These are phyloP conservation scores for Cyberlindnera euphorbiae DNA, from an alignment of 805 yeast genomes.

Conservation along the genomic window DNA sequence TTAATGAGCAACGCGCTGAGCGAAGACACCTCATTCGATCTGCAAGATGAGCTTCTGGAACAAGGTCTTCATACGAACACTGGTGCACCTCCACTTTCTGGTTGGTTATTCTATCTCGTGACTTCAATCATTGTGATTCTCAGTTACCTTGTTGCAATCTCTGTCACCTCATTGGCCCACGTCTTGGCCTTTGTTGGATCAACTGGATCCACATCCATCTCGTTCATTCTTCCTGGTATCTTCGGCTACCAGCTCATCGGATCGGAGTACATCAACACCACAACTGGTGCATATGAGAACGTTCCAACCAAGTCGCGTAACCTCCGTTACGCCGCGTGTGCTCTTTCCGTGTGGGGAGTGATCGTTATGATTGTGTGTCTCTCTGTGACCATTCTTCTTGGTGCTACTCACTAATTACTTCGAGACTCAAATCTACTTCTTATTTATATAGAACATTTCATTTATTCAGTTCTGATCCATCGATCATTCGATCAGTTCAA, in stretches of 20 bases:
- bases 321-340: conserved; percentile 33
- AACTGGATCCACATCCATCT: conserved; percentile 88
- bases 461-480: background rate
- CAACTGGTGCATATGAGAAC: conserved; percentile 26
- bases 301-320: conserved; percentile 26
- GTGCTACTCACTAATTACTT: conserved; percentile 24
- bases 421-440: no score
- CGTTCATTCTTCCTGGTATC: conserved; percentile 85
- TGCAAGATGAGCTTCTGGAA: conserved; percentile 28
- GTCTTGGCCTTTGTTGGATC: conserved; percentile 88
- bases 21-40: conserved; percentile 9
- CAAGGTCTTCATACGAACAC: conserved; percentile 24
- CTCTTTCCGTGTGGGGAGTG: conserved; percentile 44
- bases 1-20: conserved; percentile 3
- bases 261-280: conserved; percentile 31
- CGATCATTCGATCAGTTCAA: conserved; percentile 53
- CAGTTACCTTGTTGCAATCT: conserved; percentile 60
- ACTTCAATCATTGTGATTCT: conserved; percentile 47
- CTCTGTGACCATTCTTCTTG: conserved; percentile 30
- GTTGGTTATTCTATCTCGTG: conserved; percentile 42
- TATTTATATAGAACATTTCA: background rate
- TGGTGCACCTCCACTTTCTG: conserved; percentile 25
- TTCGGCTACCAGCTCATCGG: conserved; percentile 74
- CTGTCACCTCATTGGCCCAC: conserved; percentile 69
- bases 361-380: conserved; percentile 48